Evolutionary conservation across 78 protist genomes (phyloP).

Genomic region (Dictyostelium capitatum): DNA sequence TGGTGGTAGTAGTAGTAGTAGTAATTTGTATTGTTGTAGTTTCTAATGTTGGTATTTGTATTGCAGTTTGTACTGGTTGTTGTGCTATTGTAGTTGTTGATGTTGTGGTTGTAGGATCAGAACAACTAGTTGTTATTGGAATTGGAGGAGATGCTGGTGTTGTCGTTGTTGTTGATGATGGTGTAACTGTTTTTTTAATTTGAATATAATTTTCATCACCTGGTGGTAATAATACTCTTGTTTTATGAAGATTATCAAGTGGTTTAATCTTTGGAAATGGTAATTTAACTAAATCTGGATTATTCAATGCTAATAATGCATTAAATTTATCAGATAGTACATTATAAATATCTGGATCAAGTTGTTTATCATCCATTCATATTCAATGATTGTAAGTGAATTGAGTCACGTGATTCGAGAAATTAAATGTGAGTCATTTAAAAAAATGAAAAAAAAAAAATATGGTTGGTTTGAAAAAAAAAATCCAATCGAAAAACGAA

Average conservation of each 20-base stretch:
- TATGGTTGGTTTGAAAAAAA: too few species aligned
- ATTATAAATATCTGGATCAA: not conserved
- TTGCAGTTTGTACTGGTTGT: not conserved
- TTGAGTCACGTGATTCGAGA: not conserved
- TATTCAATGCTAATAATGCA: slow-evolving; percentile 24
- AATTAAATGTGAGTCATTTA: not conserved
- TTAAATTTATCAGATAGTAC: slow-evolving; percentile 35
- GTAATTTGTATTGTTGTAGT: slow-evolving; percentile 15
- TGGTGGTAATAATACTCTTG: slow-evolving; percentile 57
- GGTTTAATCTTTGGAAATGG: slow-evolving; percentile 66
- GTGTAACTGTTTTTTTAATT: not conserved
- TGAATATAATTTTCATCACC: slow-evolving; percentile 47
- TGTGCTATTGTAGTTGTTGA: not conserved
- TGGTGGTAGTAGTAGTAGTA: not conserved
- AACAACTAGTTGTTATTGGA: not conserved
- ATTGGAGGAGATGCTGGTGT: not conserved
- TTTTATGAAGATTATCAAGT: slow-evolving; percentile 64
- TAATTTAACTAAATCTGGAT: slow-evolving; percentile 21
- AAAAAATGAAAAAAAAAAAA: not conserved
- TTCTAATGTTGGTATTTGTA: not conserved
- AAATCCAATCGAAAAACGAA: too few species aligned
- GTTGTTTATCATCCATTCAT: slow-evolving; percentile 3
- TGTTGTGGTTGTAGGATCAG: not conserved
- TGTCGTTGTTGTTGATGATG: slow-evolving; percentile 1
- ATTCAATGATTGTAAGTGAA: not conserved